Base-by-base conservation (phyloP, 2,329 filamentous ascomycete species). In the Epicoccum nigrum region DNA sequence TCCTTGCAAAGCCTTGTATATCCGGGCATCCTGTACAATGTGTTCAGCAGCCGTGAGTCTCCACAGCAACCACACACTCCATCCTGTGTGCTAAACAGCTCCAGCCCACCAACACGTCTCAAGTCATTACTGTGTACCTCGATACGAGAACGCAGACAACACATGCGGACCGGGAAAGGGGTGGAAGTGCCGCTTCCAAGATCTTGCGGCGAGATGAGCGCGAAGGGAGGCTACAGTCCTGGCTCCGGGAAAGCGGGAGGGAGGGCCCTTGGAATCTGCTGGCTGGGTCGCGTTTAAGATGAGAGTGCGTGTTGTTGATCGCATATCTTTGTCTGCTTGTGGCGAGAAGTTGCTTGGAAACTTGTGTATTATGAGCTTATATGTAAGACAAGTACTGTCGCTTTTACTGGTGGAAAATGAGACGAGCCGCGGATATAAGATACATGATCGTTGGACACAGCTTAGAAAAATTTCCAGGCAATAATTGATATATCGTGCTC, bases 201-300 rank as follows among this genome's bases (percentile, higher is more conserved):
- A 16, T 11, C 5, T 16, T 20, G 3, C 28, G 12, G 4, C 13
- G 17, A 4, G 13, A 48, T 11, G 19, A 20, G 34, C 11, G 15
- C 13, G 37, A 44, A 17, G 16, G 11, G 2, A 53, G 46, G 3
- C n/a, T 63, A n/a, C 30, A 17, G 1, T 7, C 25, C 0, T 64
- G 63, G 62, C 51, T 64, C 11, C 50, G 45, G 7, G 55, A 62
- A 31, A 23, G 27, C 3, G 45, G 25, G 8, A 46, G 34, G 12
- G 44, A 59, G 15, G 61, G 48, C 13, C 45, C 56, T 9, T 66
- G 59, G 61, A 62, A 57, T 38, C 55, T 47, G 2, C 30, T 66
- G 37, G 34, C 20, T 23, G 34, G 34, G 8, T 19, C 11, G 19
- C 11, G 19, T 5, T 23, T 12, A 23, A n/a, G n/a, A n/a, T n/a